Percentiles rank a stretch among this genome's conserved stretches.
phyloP scores from a whole-genome alignment of 345 rosid species.

The Gossypium longicalyx region DNA sequence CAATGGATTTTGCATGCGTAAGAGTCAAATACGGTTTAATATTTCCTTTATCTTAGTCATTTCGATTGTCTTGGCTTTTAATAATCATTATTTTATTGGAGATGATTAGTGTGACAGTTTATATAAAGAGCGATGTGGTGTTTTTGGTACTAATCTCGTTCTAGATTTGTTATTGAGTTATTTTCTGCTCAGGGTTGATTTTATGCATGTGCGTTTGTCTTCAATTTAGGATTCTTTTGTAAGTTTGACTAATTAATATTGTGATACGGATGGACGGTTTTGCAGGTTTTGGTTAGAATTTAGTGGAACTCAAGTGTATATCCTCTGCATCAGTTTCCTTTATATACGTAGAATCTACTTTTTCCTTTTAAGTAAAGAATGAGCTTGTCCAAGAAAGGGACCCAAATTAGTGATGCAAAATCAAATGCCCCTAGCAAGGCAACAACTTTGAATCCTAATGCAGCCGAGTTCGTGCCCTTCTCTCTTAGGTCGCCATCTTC shows the following conservation, averaged over 20 bases:
- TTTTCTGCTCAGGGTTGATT: constrained; percentile 12
- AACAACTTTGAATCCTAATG: constrained; percentile 87
- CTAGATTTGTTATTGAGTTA: constrained; percentile 17
- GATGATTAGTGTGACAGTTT: not conserved
- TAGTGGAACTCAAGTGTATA: constrained; percentile 8
- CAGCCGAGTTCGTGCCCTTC: constrained; percentile 90
- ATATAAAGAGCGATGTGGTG: not conserved
- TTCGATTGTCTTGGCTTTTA: not conserved
- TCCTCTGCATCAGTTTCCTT: constrained; percentile 6
- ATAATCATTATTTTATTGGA: not conserved
- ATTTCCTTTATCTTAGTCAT: not conserved
- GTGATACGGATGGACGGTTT: constrained; percentile 17
- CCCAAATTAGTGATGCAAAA: constrained; percentile 55
- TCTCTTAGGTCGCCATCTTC: constrained; percentile 58
- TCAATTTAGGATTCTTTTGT: constrained; percentile 2
- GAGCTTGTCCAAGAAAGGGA: constrained; percentile 82
- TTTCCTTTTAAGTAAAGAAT: constrained; percentile 45
- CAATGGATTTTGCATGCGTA: not conserved
- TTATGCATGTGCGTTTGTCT: constrained; percentile 15
- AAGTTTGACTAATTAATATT: constrained; percentile 10
- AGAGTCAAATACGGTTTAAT: not conserved
- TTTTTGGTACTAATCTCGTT: constrained; percentile 12
- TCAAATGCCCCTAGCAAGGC: constrained; percentile 46
- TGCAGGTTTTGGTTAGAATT: constrained; percentile 66
- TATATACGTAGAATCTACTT: constrained; percentile 29